Evolutionary conservation across 805 yeast species (phyloP).

Genomic region (Ogataea chonburiensis): DNA sequence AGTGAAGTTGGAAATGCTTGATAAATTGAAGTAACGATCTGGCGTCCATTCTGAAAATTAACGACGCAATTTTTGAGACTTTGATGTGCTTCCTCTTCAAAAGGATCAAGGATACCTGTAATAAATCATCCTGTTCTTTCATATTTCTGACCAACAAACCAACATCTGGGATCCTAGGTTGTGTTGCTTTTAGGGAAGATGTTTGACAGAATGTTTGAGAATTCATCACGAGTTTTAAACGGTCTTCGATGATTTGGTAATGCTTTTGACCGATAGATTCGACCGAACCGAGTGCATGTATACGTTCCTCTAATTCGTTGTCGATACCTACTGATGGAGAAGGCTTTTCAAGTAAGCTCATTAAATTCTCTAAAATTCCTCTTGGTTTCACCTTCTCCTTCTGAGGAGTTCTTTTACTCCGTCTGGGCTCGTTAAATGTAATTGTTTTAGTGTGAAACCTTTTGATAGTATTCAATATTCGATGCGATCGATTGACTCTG

Average conservation of each 20-base stretch:
- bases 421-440: too few relatives aligned
- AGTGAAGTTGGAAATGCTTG: constrained; percentile 9
- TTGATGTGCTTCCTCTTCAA: neutral
- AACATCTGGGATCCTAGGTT: neutral
- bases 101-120: neutral
- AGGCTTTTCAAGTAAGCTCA: constrained; percentile 6
- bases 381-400: neutral
- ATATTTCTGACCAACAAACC: neutral
- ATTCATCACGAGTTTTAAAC: neutral
- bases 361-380: neutral
- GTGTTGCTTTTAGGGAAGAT: neutral
- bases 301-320: neutral
- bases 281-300: neutral
- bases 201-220: neutral
- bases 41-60: constrained; percentile 23
- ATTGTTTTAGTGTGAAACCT: neutral
- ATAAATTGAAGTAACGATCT: constrained; percentile 16
- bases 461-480: neutral
- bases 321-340: constrained; percentile 1
- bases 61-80: constrained; percentile 3
- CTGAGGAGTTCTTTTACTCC: too few relatives aligned
- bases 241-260: neutral
- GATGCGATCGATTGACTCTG: too few relatives aligned
- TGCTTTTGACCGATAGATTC: neutral
- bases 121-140: neutral